A percentile compares a stretch with the other conserved stretches of the same genome.
These are phyloP conservation scores for Rhizophagus prolifer DNA, from an alignment of 192 early-diverging fungal genomes.

Conservation along the genomic window DNA sequence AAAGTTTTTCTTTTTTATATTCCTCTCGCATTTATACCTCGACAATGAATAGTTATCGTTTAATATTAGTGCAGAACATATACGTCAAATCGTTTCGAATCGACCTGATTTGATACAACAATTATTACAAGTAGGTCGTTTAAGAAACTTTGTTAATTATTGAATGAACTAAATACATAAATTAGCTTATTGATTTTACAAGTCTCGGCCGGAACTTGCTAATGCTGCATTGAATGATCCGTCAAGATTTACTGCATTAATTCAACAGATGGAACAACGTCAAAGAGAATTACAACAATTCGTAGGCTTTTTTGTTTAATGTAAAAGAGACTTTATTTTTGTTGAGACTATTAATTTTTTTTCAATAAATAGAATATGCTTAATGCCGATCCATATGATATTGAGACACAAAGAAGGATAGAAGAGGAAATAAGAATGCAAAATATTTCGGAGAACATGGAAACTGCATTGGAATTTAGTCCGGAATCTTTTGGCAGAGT, in stretches of 20 bases:
- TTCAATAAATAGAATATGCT: constrained; percentile 47
- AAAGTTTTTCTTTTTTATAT: constrained; percentile 20
- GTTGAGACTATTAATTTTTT: not conserved
- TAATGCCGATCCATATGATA: constrained; percentile 84
- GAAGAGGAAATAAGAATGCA: constrained; percentile 86
- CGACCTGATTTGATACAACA: constrained; percentile 59
- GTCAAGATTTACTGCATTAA: not conserved
- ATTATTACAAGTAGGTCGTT: constrained; percentile 50
- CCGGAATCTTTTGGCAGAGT: constrained; percentile 92
- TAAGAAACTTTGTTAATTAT: not conserved
- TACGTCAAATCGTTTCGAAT: constrained; percentile 63
- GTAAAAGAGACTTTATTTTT: not conserved
- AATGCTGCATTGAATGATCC: constrained; percentile 55
- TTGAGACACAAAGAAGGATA: constrained; percentile 88
- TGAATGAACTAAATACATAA: not conserved
- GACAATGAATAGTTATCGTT: no score
- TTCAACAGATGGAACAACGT: constrained; percentile 5
- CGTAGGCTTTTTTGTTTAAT: not conserved
- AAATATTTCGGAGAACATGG: constrained; percentile 80
- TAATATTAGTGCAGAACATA: constrained; percentile 32
- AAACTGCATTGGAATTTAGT: constrained; percentile 88
- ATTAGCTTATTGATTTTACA: not conserved
- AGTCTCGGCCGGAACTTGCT: constrained; percentile 42
- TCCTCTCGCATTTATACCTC: not conserved
- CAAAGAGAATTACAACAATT: constrained; percentile 1